Percentiles rank a stretch among this genome's conserved stretches.
These are phyloP conservation scores for Cutaneotrichosporon arboriforme DNA, from an alignment of 1,284 basidiomycete genomes.

Conservation along the genomic window DNA sequence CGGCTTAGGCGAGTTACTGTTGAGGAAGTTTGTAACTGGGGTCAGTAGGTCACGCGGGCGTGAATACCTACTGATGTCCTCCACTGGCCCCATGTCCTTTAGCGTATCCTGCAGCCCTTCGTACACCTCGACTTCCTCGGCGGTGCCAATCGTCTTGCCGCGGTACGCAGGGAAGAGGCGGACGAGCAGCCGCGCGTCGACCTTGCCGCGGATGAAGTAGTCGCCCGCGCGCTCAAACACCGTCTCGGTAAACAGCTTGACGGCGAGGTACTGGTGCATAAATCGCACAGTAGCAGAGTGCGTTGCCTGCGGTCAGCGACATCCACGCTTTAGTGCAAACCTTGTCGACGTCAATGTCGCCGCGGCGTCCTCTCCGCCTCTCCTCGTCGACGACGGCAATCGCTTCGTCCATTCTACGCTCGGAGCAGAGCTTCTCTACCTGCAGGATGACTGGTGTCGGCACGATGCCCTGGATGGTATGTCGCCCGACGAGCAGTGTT, in stretches of 20 bases:
- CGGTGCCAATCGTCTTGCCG: constrained; percentile 39
- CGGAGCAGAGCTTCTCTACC: constrained; percentile 42
- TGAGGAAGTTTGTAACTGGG: constrained; percentile 10
- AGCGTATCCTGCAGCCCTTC: constrained; percentile 41
- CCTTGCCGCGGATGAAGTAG: constrained; percentile 41
- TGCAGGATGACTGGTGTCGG: constrained; percentile 41
- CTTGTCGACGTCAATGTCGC: constrained; percentile 42
- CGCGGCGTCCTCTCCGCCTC: constrained; percentile 35
- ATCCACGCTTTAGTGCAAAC: constrained; percentile 8
- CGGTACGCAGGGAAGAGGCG: constrained; percentile 45
- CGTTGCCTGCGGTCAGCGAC: constrained; percentile 24
- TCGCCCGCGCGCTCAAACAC: constrained; percentile 48
- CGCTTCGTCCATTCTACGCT: constrained; percentile 45
- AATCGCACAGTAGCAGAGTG: constrained; percentile 43
- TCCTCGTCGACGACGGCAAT: constrained; percentile 44
- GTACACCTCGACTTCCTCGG: constrained; percentile 44
- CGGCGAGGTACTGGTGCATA: constrained; percentile 47
- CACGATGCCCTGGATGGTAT: constrained; percentile 44
- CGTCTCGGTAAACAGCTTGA: constrained; percentile 40
- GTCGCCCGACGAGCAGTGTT: constrained; percentile 44
- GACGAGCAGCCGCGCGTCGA: constrained; percentile 46
- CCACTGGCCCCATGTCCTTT: constrained; percentile 32
- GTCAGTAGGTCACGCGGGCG: constrained; percentile 7
- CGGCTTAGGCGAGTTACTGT: constrained; percentile 4
- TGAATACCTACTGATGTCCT: constrained; percentile 46